Evolutionary conservation across 495 filamentous ascomycete genomes (phyloP).

Genomic region (Lophiotrema nucula): DNA sequence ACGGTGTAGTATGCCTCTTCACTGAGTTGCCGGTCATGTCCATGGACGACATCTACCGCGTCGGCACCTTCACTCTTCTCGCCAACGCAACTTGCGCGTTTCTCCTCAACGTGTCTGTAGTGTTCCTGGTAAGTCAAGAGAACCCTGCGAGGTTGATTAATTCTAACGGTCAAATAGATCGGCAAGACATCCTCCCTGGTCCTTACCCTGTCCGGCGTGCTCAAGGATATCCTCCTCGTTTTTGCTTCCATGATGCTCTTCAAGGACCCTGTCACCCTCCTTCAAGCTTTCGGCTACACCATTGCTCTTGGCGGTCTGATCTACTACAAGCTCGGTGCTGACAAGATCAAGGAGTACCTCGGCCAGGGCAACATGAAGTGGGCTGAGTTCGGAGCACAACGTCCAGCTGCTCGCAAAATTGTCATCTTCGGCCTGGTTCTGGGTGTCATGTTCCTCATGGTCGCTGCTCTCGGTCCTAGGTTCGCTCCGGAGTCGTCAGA

Average conservation of each 20-base stretch:
- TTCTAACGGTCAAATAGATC: too few species aligned
- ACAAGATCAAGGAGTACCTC: slow-evolving; percentile 76
- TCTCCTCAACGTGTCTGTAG: slow-evolving; percentile 86
- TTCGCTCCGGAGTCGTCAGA: slow-evolving; percentile 23
- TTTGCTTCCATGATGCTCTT: slow-evolving; percentile 85
- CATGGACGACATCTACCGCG: slow-evolving; percentile 69
- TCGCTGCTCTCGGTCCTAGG: slow-evolving; percentile 52
- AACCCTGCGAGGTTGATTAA: slow-evolving; percentile 17
- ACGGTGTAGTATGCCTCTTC: slow-evolving; percentile 72
- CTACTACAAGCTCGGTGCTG: slow-evolving; percentile 94
- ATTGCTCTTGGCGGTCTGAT: slow-evolving; percentile 87
- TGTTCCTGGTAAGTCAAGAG: slow-evolving; percentile 74
- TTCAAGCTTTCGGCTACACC: slow-evolving; percentile 94
- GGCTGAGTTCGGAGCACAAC: slow-evolving; percentile 78
- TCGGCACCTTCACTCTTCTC: slow-evolving; percentile 73
- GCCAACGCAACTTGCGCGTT: slow-evolving; percentile 82
- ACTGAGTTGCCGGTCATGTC: slow-evolving; percentile 71
- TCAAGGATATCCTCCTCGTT: slow-evolving; percentile 97
- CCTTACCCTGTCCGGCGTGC: slow-evolving; percentile 94
- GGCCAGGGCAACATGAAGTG: slow-evolving; percentile 67
- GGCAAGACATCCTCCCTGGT: slow-evolving; percentile 95
- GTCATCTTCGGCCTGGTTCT: slow-evolving; percentile 63
- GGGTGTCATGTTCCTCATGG: slow-evolving; percentile 64
- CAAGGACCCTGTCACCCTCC: slow-evolving; percentile 72
- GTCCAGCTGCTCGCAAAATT: slow-evolving; percentile 73